These are phyloP conservation scores for Apiotrichum gamsii DNA, from an alignment of 1,284 basidiomycete species.

Conservation along the genomic window DNA sequence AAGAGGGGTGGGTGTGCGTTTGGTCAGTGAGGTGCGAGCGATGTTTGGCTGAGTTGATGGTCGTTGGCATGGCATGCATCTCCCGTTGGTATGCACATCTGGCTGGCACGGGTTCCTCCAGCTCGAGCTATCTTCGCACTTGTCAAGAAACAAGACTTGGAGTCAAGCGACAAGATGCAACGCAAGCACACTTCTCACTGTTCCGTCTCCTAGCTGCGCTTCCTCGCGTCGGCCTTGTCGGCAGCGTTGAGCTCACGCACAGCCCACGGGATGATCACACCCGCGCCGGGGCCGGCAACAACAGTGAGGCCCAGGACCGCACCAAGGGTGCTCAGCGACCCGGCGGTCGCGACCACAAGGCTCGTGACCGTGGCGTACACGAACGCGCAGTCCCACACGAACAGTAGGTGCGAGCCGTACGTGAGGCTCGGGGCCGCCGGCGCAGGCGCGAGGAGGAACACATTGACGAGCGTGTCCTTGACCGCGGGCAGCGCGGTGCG, in stretches of 20 bases:
- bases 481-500: background rate
- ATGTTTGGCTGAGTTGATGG: too few relatives aligned
- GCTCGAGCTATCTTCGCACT: too few relatives aligned
- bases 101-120: too few relatives aligned
- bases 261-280: conserved; percentile 11
- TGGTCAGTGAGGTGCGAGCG: too few relatives aligned
- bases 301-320: background rate
- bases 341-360: background rate
- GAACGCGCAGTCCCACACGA: conserved; percentile 6
- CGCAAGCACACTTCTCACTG: background rate
- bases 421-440: background rate
- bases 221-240: background rate
- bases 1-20: too few relatives aligned
- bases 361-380: background rate
- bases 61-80: too few relatives aligned
- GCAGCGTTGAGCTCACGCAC: conserved; percentile 5
- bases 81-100: too few relatives aligned
- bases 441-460: conserved; percentile 3
- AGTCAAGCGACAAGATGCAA: conserved; percentile 1
- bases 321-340: background rate
- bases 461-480: background rate
- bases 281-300: conserved; percentile 10
- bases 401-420: conserved; percentile 7
- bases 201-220: background rate
- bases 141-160: too few relatives aligned